phyloP scores from a whole-genome alignment of 2,329 filamentous ascomycete species.

The Verticillium zaregamsianum region DNA sequence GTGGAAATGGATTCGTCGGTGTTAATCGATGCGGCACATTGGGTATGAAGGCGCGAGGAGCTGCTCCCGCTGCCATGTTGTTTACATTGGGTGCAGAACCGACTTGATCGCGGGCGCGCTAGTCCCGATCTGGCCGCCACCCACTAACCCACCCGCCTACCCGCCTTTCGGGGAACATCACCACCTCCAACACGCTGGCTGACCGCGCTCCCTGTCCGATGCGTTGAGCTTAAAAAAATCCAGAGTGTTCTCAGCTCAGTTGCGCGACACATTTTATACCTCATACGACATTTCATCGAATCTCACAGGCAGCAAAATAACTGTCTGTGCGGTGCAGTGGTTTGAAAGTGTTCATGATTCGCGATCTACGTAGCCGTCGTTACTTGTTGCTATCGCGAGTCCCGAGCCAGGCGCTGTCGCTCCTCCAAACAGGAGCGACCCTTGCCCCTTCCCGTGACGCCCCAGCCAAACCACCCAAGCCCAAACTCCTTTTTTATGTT shows the following conservation, averaged over 20 bases:
- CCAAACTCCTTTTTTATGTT: constrained; percentile 34
- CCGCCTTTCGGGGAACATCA: no score
- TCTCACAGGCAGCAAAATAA: background rate
- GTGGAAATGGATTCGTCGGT: background rate
- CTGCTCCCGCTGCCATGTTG: constrained; percentile 10
- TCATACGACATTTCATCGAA: no score
- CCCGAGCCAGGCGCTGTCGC: background rate
- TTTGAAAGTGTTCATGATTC: background rate
- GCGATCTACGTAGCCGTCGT: constrained; percentile 15
- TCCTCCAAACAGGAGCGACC: background rate
- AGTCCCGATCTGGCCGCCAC: constrained; percentile 12
- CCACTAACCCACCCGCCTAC: no score
- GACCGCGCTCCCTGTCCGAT: no score
- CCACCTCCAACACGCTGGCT: no score
- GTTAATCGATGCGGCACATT: background rate
- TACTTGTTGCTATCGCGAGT: constrained; percentile 13
- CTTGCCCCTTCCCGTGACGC: background rate
- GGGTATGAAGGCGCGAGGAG: constrained; percentile 1
- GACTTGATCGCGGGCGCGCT: constrained; percentile 6
- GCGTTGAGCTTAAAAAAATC: no score
- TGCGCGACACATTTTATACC: no score
- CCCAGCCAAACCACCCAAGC: constrained; percentile 14
- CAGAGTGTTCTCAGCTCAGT: no score
- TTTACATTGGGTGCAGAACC: constrained; percentile 15
- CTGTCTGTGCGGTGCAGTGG: background rate